Base-by-base conservation (phyloP, 768 basidiomycete genomes). In the Pisolithus orientalis region DNA sequence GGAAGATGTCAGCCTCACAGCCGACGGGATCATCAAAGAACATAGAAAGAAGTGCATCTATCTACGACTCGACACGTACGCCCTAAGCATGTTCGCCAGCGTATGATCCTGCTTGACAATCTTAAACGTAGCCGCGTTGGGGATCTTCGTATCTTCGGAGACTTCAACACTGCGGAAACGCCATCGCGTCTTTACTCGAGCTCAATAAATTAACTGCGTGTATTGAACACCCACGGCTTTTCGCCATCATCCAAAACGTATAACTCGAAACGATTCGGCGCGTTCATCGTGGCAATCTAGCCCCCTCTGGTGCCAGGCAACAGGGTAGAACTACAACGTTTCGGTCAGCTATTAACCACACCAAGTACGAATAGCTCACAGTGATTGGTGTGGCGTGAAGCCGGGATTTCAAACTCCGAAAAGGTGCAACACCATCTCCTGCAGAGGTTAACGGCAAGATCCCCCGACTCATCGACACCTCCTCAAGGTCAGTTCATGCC, bases 91-190 rank as follows among this genome's bases (percentile, higher is more conserved):
- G 72, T 94, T 94, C 8, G 84, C 95, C 6, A 98, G 72, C 0
- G 96, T 99, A 65, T 98, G 96, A 65, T 98, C 96, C 66, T 99
- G 95, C 73, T 97, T 97, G 54, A 90, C 77, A 60, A 99, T 77
- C 61, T 91, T 92, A 57, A 99, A 83, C 0, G 94, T 95, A 16
- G 95, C 95, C 2, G 96, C 94, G 62, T 97, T 96, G 0, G 94
- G 94, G 55, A 98, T 92, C 73, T 96, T 97, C 42, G 92, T 94
- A 71, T 99, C 96, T 70, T 98, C 94, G 0, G 80, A 82, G 42
- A 98, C 77, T 62, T 93, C 90, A 51, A 98, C 83, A 43, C 94
- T 97, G 64, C n/a, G 24, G 52, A 28, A 28, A 45, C 39, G 34
- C 50, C n/a, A 49, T 42, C 24, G 49, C 45, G 37, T 53, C 27